Base-by-base conservation (phyloP, 2,329 filamentous ascomycete genomes). In the Calonectria pseudoreteaudii region DNA sequence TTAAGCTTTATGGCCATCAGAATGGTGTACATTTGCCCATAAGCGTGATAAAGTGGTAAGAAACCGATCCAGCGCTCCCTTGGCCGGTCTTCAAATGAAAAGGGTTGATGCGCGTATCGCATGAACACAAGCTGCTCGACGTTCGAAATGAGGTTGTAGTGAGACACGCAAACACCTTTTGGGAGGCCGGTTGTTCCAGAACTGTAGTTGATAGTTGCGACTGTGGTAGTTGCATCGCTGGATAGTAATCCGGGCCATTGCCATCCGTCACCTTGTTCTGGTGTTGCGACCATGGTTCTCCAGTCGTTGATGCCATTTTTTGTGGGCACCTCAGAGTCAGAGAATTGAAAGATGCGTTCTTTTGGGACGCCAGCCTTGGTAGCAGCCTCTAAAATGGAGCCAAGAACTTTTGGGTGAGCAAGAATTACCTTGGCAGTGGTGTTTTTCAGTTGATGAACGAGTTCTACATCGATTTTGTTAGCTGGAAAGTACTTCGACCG, bases 41-140 rank as follows among this genome's bases (percentile, higher is more conserved):
- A 91, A 9, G 90, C 90, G 78, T 93, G 91, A 78, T 92, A 93
- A 80, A 93, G 89, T 0, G 93, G 93, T 16, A 94, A 84, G 80
- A 94, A 93, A 62, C 91, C 88, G 34, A 90, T 78, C 86, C 88
- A 90, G 49, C 88, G 83, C 77, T 89, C 89, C 11, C 82, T 80
- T 28, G 86, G 86, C 44, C 84, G 82, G 4, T 84, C 53, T 3
- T 83, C 77, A 74, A 83, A 84, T 2, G 78, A 69, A 64, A 84
- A 82, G 11, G 83, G 84, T 34, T 83, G 84, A 74, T 84, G 78
- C 11, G 84, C 80, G 72, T 86, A 86, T 28, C 84, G 83, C 79
- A 87, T 86, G 80, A 85, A 86, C 56, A 88, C 86, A 5, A 85
- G 86, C 78, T 91, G 89, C 68, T 86, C 85, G 4, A 87, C 84